Base-by-base conservation (phyloP, 2,329 filamentous ascomycete species). In the Rhynchosporium agropyri region DNA sequence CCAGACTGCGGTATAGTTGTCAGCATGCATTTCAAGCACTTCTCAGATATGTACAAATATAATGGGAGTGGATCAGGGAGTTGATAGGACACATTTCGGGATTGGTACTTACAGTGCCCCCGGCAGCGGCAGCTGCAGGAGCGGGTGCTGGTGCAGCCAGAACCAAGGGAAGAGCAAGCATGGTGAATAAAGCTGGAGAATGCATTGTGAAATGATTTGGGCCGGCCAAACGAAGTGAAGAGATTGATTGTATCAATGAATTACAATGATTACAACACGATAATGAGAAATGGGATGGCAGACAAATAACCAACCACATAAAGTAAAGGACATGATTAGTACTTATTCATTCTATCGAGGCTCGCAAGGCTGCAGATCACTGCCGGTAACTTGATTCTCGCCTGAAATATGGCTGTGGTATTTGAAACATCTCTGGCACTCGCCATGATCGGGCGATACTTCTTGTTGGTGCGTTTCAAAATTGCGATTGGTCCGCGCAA, bases 401-500 rank as follows among this genome's bases (percentile, higher is more conserved):
- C 13, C 29, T 28, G 15, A 29, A 12, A 31, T 45, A 8, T 20
- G 13, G 45, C 20, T 15, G 3, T 20, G 7, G 42, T n/a, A 12
- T 36, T 43, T 43, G 54, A 57, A 57, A 57, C 42, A 20, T 31
- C 26, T 43, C 54, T 10, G 38, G 54, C 42, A 46, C 38, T 57
- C 28, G 54, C 54, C 15, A 36, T 45, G 54, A 31, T 10, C 15
- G n/a, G 15, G 10, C 26, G 33, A 36, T 46, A 10, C 15, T 20
- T n/a, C 4, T 10, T 36, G 9, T 10, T 36, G 33, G 42, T 26
- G 43, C 9, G 36, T 20, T 7, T 13, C 4, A 31, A n/a, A 57
- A 40, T 57, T 46, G 54, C 54, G 53, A 57, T 57, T 46, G 54
- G 54, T 46, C 28, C 38, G 7, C 28, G 26, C 40, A 40, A 57